Evolutionary conservation across 2,329 filamentous ascomycete species (phyloP).

Genomic region (Rhexocercosporidium sp.): DNA sequence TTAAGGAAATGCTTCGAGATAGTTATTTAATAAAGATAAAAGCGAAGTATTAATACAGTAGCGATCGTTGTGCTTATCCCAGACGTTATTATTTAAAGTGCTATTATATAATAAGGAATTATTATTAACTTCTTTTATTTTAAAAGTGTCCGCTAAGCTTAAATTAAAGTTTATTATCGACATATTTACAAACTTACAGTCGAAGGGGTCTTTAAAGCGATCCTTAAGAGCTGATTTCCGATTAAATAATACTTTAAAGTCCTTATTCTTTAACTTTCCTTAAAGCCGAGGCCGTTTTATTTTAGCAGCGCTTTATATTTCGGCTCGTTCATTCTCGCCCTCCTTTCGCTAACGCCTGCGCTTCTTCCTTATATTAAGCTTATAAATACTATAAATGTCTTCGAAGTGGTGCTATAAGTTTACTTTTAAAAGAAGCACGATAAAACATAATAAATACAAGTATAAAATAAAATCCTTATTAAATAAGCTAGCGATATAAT

Average conservation of each 20-base stretch:
- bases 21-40: conserved; percentile 23
- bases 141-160: too few species aligned
- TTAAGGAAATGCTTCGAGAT: conserved; percentile 22
- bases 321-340: conserved; percentile 17
- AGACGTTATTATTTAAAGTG: conserved; percentile 11
- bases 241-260: conserved; percentile 16
- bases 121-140: conserved; percentile 17
- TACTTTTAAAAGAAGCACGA: conserved; percentile 22
- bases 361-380: conserved; percentile 20
- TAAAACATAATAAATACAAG: conserved; percentile 20
- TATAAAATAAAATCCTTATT: conserved; percentile 21
- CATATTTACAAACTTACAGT: conserved; percentile 23
- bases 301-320: conserved; percentile 15
- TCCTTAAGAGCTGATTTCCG: conserved; percentile 17
- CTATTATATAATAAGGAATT: conserved; percentile 11
- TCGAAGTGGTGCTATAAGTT: conserved; percentile 21
- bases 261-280: conserved; percentile 20
- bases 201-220: conserved; percentile 16
- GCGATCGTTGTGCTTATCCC: conserved; percentile 18
- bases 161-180: conserved; percentile 23
- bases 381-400: conserved; percentile 22
- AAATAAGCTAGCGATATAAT: conserved; percentile 18
- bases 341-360: conserved; percentile 16
- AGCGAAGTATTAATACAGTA: conserved; percentile 26
- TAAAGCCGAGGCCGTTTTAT: conserved; percentile 19